Evolutionary conservation across 2,329 filamentous ascomycete species (phyloP).

Genomic region (Cladophialophora yegresii): DNA sequence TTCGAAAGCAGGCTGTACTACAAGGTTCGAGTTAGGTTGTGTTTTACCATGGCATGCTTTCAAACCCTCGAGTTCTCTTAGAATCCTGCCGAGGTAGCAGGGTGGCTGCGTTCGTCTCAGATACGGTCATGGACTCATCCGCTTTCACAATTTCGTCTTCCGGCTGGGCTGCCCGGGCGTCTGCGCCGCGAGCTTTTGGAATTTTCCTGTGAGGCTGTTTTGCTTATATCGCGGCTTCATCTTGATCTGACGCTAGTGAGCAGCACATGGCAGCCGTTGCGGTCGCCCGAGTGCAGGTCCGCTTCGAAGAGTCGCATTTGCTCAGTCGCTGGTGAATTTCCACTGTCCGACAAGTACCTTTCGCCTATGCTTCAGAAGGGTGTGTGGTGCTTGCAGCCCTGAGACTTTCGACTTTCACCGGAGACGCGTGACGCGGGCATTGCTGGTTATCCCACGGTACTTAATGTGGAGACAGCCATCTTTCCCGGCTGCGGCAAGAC

Average conservation of each 20-base stretch:
- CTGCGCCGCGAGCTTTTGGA: not conserved
- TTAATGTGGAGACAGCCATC: not conserved
- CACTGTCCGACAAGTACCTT: constrained; percentile 50
- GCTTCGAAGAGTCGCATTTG: constrained; percentile 12
- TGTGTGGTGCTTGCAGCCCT: constrained; percentile 64
- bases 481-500: not conserved
- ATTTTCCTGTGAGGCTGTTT: constrained; percentile 4
- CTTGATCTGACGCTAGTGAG: constrained; percentile 9
- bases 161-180: constrained; percentile 4
- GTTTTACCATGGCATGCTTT: not conserved
- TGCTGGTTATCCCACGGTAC: constrained; percentile 53
- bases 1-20: not conserved
- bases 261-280: not conserved
- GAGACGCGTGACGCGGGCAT: constrained; percentile 62
- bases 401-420: constrained; percentile 61
- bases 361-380: constrained; percentile 59
- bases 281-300: constrained; percentile 13
- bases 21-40: not conserved
- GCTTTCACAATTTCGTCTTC: constrained; percentile 3
- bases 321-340: constrained; percentile 12
- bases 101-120: not conserved
- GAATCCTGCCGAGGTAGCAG: not conserved
- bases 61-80: not conserved
- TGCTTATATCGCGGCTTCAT: constrained; percentile 15
- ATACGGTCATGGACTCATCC: not conserved